Base-by-base conservation (phyloP, 768 basidiomycete genomes). In the Pisolithus microcarpus region DNA sequence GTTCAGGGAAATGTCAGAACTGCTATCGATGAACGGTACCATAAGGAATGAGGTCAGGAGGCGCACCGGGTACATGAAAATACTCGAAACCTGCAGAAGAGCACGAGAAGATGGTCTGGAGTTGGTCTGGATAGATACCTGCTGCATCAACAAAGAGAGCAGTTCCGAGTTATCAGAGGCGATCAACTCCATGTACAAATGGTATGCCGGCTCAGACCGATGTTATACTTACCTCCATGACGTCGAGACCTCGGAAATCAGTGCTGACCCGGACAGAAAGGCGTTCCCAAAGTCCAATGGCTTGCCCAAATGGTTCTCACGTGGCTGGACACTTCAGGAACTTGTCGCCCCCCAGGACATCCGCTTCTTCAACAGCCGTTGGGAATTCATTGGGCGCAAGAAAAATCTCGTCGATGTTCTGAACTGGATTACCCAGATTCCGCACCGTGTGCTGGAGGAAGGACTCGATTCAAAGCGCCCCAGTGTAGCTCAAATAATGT, bases 151-250 rank as follows among this genome's bases (percentile, higher is more conserved):
- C 40, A 61, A 56, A 11, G 37, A 28, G 43, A 61, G 60, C 44
- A 61, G 60, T 39, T 43, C 60, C 3, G 60, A 61, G 30, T 44
- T 59, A 23, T 51, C 48, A 2, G 59, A 61, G 34, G 56, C 59
- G 28, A 56, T 61, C 19, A 51, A 52, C 36, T 59, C 59, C 13
- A 61, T 61, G 59, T 53, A 53, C 31, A 34, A 34, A 18, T 61
- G 59, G 59, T 61, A 59, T 48, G 24, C 51, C 6, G 48, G 52
- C 11, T 46, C 58, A 6, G 26, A 49, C 26, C 46, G 55, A 28
- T 61, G 60, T 39, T 47, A 54, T 26, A 53, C 50, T 7, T 55
- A 59, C 52, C 47, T 61, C 46, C 47, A 49, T 26, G 55, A 56
- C 42, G 38, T 56, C n/a, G 24, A 26, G 7, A 31, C 15, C 34